These are phyloP conservation scores for Samsoniella hepiali DNA, from an alignment of 2,329 filamentous ascomycete species.

Conservation along the genomic window DNA sequence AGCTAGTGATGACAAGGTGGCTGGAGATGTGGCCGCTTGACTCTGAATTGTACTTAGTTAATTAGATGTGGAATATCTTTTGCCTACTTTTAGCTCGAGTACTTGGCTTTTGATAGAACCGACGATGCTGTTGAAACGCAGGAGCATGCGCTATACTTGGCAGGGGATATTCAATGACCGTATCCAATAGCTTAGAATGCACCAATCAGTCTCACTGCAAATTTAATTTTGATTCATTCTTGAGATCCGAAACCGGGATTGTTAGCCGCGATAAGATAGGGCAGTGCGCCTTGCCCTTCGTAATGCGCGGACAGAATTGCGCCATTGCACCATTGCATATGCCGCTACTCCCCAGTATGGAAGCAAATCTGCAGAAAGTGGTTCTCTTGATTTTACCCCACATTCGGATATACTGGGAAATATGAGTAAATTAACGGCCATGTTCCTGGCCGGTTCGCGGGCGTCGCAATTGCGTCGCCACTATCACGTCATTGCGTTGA, in stretches of 20 bases:
- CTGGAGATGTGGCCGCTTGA: neutral
- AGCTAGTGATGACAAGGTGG: neutral
- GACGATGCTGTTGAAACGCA: too few relatives aligned
- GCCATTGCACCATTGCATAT: slow-evolving; percentile 3
- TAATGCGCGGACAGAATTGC: slow-evolving; percentile 4
- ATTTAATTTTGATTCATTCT: neutral
- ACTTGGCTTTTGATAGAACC: too few relatives aligned
- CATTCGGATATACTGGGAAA: slow-evolving; percentile 2
- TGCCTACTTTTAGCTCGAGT: too few relatives aligned
- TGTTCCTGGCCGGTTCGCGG: neutral
- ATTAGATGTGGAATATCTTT: too few relatives aligned
- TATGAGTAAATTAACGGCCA: neutral
- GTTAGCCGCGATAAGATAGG: neutral
- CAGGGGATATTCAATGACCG: too few relatives aligned
- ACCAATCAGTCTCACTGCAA: too few relatives aligned
- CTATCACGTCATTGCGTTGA: slow-evolving; percentile 10
- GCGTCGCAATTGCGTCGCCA: slow-evolving; percentile 12
- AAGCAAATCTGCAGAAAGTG: neutral
- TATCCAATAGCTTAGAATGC: too few relatives aligned
- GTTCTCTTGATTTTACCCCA: neutral
- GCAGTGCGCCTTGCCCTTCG: neutral
- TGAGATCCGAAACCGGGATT: neutral
- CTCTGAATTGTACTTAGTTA: neutral
- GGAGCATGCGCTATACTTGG: too few relatives aligned
- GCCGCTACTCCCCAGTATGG: neutral